Conservation (phyloP, 2,329 filamentous ascomycete genomes). For the Pseudogymnoascus sp. region DNA sequence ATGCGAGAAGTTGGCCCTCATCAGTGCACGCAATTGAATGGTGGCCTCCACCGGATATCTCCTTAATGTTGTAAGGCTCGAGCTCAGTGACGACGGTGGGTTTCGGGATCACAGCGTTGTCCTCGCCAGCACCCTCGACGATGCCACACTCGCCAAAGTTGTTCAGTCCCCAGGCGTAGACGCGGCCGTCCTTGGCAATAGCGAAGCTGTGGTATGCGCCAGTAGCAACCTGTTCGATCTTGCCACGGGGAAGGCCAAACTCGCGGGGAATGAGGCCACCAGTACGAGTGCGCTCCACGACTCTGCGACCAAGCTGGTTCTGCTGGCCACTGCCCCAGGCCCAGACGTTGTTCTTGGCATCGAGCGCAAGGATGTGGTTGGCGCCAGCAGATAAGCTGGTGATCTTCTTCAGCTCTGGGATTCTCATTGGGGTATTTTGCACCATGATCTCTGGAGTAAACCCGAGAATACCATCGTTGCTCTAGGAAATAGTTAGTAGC, state of each 20-base stretch:
- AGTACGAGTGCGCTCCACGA: conserved; percentile 21
- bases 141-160: conserved; percentile 76
- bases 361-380: conserved; percentile 52
- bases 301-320: conserved; percentile 53
- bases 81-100: conserved; percentile 61
- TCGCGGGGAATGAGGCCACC: conserved; percentile 23
- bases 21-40: conserved; percentile 60
- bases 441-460: conserved; percentile 31
- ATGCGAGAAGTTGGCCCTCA: conserved; percentile 49
- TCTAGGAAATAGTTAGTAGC: conserved; percentile 31
- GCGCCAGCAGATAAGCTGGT: conserved; percentile 44
- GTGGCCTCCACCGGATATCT: conserved; percentile 65
- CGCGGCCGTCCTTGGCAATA: conserved; percentile 56
- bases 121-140: conserved; percentile 52
- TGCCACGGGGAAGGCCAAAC: conserved; percentile 26
- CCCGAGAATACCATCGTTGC: conserved; percentile 55
- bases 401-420: conserved; percentile 51
- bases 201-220: conserved; percentile 80
- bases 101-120: conserved; percentile 63
- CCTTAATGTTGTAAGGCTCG: conserved; percentile 51
- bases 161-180: conserved; percentile 81
- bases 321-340: conserved; percentile 61
- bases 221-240: conserved; percentile 35
- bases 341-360: conserved; percentile 49
- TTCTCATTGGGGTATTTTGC: conserved; percentile 35